Evolutionary conservation across 2,329 filamentous ascomycete species (phyloP), one percentile per base, ranked within the genome.

Genomic region (Pyricularia sp.): DNA sequence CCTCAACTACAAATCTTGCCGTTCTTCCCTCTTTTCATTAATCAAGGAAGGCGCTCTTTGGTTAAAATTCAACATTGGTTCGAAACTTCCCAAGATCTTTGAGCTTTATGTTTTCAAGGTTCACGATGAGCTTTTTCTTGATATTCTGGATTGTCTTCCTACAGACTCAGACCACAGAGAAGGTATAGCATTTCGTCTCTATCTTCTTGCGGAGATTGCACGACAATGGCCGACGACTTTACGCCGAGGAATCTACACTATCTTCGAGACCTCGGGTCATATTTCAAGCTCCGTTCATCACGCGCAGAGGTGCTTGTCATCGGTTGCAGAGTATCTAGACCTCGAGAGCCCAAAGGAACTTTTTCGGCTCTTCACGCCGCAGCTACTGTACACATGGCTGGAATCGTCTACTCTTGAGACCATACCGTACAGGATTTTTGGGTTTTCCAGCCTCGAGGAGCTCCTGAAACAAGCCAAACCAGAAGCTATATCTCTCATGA

Each of bases 371-470:
- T 99, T 98, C 75, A 89, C 92, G 7, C 89, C 94, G 2, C 95
- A 99, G 75, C 83, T 99, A 7, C 81, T 98, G 3, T 97, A 92
- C 76, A 97, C 93, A 0, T 99, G 94, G 94, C 86, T 96, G 3
- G 88, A 92, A 71, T 80, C 80, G 0, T 86, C 90, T 70, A 79
- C 81, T 1, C 81, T 97, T 9, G 82, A 85, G n/a, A 83, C 87
- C 3, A 91, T 99, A 66, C 94, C 95, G 0, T 97, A 87, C 75
- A 81, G 84, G n/a, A 91, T 95, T 1, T 99, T 99, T 77, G 90
- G 89, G 0, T 99, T 96, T 75, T 70, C 79, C 0, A 87, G 80
- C 20, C 83, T 98, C 1, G 77, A 83, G 23, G 88, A 92, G 4
- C 84, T 99, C 68, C 78, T 97, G 2, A 75, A 78, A 6, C 88